Percentiles rank a stretch among this genome's conserved stretches.
Evolutionary conservation across 352 stramenopile genomes (phyloP).

Genomic region (Globisporangium nunn): DNA sequence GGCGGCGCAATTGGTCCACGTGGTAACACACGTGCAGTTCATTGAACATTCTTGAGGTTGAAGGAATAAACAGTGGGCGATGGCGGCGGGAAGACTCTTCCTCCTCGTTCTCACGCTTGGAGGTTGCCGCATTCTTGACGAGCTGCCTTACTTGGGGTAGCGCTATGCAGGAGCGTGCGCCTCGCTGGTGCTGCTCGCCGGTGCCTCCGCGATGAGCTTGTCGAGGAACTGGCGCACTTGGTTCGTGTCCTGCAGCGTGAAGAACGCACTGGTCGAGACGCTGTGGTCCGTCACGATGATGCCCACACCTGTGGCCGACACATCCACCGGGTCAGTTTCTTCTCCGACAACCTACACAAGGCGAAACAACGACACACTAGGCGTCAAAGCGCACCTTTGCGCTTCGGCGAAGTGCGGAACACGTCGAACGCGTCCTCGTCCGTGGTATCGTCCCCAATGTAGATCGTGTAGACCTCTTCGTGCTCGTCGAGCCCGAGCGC

Average conservation of each 20-base stretch:
- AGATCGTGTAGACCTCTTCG: constrained; percentile 87
- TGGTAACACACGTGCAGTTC: background rate
- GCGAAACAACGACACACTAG: background rate
- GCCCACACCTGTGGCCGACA: constrained; percentile 36
- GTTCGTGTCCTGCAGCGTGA: constrained; percentile 70
- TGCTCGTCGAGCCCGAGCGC: constrained; percentile 59
- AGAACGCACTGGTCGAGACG: constrained; percentile 54
- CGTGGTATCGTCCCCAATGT: constrained; percentile 89
- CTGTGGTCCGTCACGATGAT: constrained; percentile 80
- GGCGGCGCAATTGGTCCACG: background rate
- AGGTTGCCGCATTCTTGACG: background rate
- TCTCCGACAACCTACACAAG: background rate
- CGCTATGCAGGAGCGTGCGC: constrained; percentile 7
- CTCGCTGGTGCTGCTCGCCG: constrained; percentile 1
- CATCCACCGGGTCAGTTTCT: background rate
- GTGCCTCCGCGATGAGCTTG: constrained; percentile 35
- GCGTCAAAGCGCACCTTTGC: constrained; percentile 26
- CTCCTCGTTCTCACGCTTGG: background rate
- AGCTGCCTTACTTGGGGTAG: background rate
- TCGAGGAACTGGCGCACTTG: constrained; percentile 75
- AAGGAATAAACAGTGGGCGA: background rate
- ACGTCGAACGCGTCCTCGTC: constrained; percentile 84
- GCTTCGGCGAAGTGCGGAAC: constrained; percentile 39
- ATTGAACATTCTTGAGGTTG: background rate
- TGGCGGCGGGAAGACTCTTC: background rate